Base-by-base conservation (phyloP, 2,329 filamentous ascomycete species). In the Colletotrichum karsti region DNA sequence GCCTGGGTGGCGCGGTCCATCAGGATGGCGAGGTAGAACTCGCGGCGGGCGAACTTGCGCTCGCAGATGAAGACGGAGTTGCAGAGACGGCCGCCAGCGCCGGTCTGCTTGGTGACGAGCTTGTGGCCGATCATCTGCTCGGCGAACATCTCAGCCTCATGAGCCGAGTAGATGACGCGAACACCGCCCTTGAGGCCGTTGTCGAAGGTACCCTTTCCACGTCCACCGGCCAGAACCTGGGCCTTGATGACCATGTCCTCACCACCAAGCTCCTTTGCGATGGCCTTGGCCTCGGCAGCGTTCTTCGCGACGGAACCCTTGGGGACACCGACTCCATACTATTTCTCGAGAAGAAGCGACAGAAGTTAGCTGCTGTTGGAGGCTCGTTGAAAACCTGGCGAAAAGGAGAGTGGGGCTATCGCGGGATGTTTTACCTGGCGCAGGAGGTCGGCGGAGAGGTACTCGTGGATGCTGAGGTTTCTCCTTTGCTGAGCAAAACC, bases 201-300 rank as follows among this genome's bases (percentile, higher is more conserved):
- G 86, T 97, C 94, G 80, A 99, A 99, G 76, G 91, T 92, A 75
- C 96, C 96, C 88, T 99, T 99, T 84, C 96, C 96, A 87, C 96
- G 93, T 73, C 96, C 96, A 84, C 96, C 96, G 71, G 96, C 96
- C 71, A 99, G 92, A 70, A 99, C 96, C 87, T 99, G 96, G 71
- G 96, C 96, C 90, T 99, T 99, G 89, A 99, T 98, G 75, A 99
- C 96, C 90, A 98, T 95, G 82, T 99, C 96, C 80, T 97, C 95
- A 76, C 88, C 92, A 86, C 94, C 93, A 78, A 99, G 96, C 73
- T 91, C 86, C 85, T 95, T 95, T 67, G 96, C 96, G 77, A 98
- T 89, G 76, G 90, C 87, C 88, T 98, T 95, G 74, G 96, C 96
- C 87, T 98, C 96, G 77, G 91, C 90, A 53, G 92, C 89, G 71